phyloP scores from a whole-genome alignment of 495 filamentous ascomycete species.

The Polyplosphaeria fusca region DNA sequence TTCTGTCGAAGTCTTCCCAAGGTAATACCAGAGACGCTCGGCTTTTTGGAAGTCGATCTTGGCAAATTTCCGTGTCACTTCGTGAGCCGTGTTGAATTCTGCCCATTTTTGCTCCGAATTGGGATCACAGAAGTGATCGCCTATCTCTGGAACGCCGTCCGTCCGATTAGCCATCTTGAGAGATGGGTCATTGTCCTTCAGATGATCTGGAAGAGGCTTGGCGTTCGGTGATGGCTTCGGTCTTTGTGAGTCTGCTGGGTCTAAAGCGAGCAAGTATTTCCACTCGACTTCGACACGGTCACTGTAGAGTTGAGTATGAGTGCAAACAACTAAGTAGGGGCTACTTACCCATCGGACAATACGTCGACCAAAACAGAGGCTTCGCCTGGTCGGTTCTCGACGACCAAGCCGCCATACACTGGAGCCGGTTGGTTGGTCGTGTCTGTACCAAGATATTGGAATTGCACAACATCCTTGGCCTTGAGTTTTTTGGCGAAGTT shows the following conservation, averaged over 20 bases:
- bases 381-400: slow-evolving; percentile 80
- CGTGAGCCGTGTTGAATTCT: slow-evolving; percentile 66
- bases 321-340: not conserved
- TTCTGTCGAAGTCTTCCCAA: slow-evolving; percentile 83
- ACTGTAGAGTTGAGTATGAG: slow-evolving; percentile 46
- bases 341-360: slow-evolving; percentile 78
- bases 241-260: slow-evolving; percentile 61
- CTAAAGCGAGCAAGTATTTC: slow-evolving; percentile 69
- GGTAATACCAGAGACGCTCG: slow-evolving; percentile 84
- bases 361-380: slow-evolving; percentile 74
- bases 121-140: slow-evolving; percentile 57
- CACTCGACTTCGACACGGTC: slow-evolving; percentile 70
- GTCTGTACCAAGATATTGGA: slow-evolving; percentile 78
- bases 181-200: slow-evolving; percentile 40
- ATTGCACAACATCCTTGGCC: slow-evolving; percentile 76
- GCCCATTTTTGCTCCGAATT: slow-evolving; percentile 67
- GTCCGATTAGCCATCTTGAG: slow-evolving; percentile 42
- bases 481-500: slow-evolving; percentile 66
- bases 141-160: slow-evolving; percentile 54
- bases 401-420: slow-evolving; percentile 84
- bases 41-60: slow-evolving; percentile 64
- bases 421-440: slow-evolving; percentile 9
- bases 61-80: slow-evolving; percentile 51
- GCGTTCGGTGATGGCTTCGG: slow-evolving; percentile 62
- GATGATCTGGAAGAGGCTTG: slow-evolving; percentile 58